Evolutionary conservation across 805 yeast species (phyloP), one percentile per base, ranked within the genome.

Genomic region (Cyberlindnera americana): DNA sequence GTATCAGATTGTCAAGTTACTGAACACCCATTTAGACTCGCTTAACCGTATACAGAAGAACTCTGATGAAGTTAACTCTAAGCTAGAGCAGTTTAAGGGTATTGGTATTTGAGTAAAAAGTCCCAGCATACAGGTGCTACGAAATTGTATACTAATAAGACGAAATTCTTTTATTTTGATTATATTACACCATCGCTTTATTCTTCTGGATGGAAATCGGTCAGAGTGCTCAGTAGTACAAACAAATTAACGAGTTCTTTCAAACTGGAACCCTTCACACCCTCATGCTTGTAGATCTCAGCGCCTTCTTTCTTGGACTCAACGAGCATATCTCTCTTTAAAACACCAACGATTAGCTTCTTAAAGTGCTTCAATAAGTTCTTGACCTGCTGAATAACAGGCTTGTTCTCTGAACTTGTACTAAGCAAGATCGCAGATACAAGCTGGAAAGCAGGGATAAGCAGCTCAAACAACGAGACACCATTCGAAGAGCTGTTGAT

Each of bases 1-100:
- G 32, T 79, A 77, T 49, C 89, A 82, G 57, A 76, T 91, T 46
- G 82, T 93, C 22, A 82, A 79, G 59, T 70, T 93, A 47, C 73
- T 93, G 57, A 90, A 91, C 58, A 78, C 87, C 33, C 98, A 93
- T 61, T 68, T 93, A 61, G 93, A 90, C 46, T 87, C 95, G 47
- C 72, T 93, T 64, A 88, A 81, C 58, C 89, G 90, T 72, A 76
- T 93, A 41, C 96, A 93, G 56, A 73, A 72, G 46, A 77, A 81
- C 47, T 87, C 95, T 37, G 72, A 72, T 15, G 67, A 67, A 18
- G 69, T 93, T 52, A 86, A 83, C 57, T 73, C 75, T 26, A 83
- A 86, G 60, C 60, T 93, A 44, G 75, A 72, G 19, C 52, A 48
- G 31, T 50, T 55, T 32, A 52, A 50, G 38, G 40, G 44, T 14